A percentile compares a stretch with the other conserved stretches of the same genome.
phyloP scores from a whole-genome alignment of 78 protist species.

The Cavenderia fasciculata region DNA sequence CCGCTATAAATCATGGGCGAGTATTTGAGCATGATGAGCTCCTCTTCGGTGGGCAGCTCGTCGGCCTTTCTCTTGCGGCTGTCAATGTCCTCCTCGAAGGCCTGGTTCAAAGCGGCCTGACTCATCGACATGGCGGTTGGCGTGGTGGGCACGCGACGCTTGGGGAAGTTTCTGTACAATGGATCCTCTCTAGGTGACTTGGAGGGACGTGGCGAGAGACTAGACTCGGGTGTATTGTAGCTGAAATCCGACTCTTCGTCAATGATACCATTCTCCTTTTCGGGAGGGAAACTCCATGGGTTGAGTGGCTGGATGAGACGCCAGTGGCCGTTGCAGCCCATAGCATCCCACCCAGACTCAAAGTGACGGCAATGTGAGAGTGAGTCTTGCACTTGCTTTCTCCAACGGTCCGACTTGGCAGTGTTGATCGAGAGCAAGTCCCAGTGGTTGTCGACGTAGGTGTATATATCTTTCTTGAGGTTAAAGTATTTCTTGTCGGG shows the following conservation, averaged over 20 bases:
- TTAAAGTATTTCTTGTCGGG: slow-evolving; percentile 71
- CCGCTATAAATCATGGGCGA: slow-evolving; percentile 49
- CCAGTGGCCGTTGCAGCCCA: slow-evolving; percentile 79
- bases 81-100: slow-evolving; percentile 15
- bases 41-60: slow-evolving; percentile 43
- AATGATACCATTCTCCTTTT: slow-evolving; percentile 9
- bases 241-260: slow-evolving; percentile 21
- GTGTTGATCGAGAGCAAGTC: slow-evolving; percentile 58
- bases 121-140: background rate
- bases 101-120: too few species aligned
- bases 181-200: slow-evolving; percentile 73
- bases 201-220: slow-evolving; percentile 46
- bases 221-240: slow-evolving; percentile 22
- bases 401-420: slow-evolving; percentile 73
- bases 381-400: slow-evolving; percentile 74
- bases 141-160: slow-evolving; percentile 2
- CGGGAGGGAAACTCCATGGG: slow-evolving; percentile 74
- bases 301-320: slow-evolving; percentile 61
- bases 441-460: slow-evolving; percentile 69
- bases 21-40: slow-evolving; percentile 42
- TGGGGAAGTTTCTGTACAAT: slow-evolving; percentile 71
- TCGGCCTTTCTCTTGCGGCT: slow-evolving; percentile 64
- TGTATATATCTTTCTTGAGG: slow-evolving; percentile 67
- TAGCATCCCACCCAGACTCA: slow-evolving; percentile 73
- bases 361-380: slow-evolving; percentile 64